Evolutionary conservation across 1,139 yeast genomes (phyloP).

Genomic region (Hansenula sp.): DNA sequence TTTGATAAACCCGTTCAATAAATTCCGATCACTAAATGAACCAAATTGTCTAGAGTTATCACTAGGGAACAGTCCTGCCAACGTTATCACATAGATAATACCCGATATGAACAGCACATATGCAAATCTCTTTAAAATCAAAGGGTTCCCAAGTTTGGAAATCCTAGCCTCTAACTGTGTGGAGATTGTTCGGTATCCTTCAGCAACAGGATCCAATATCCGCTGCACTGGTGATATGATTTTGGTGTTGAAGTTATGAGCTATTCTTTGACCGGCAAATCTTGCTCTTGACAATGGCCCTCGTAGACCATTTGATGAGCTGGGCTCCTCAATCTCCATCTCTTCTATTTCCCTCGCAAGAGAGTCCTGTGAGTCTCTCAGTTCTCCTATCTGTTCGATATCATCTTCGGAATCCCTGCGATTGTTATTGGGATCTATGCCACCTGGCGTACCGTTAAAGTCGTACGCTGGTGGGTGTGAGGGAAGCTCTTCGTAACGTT

Average conservation of each 20-base stretch:
- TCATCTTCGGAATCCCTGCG: neutral
- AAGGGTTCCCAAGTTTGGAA: slow-evolving; percentile 74
- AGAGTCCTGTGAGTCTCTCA: slow-evolving; percentile 6
- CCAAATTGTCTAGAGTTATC: slow-evolving; percentile 52
- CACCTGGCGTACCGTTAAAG: neutral
- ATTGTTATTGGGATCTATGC: neutral
- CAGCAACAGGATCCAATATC: slow-evolving; percentile 67
- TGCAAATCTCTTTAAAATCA: slow-evolving; percentile 72
- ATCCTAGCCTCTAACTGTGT: slow-evolving; percentile 52
- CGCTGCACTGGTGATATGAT: slow-evolving; percentile 52
- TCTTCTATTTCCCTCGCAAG: slow-evolving; percentile 26
- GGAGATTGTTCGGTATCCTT: slow-evolving; percentile 43
- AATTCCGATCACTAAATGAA: slow-evolving; percentile 57
- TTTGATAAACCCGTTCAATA: slow-evolving; percentile 44
- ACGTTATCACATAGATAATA: slow-evolving; percentile 53
- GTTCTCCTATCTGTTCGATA: neutral
- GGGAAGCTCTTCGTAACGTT: slow-evolving; percentile 13
- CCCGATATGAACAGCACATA: slow-evolving; percentile 64
- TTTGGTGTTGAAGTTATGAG: slow-evolving; percentile 31
- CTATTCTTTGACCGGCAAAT: slow-evolving; percentile 23
- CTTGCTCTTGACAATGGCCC: slow-evolving; percentile 32
- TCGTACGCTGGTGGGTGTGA: slow-evolving; percentile 12
- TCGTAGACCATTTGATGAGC: slow-evolving; percentile 18
- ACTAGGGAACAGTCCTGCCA: slow-evolving; percentile 44
- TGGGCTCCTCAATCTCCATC: slow-evolving; percentile 39